Evolutionary conservation across 345 rosid species (phyloP).

Genomic region (Ceriops tagal): DNA sequence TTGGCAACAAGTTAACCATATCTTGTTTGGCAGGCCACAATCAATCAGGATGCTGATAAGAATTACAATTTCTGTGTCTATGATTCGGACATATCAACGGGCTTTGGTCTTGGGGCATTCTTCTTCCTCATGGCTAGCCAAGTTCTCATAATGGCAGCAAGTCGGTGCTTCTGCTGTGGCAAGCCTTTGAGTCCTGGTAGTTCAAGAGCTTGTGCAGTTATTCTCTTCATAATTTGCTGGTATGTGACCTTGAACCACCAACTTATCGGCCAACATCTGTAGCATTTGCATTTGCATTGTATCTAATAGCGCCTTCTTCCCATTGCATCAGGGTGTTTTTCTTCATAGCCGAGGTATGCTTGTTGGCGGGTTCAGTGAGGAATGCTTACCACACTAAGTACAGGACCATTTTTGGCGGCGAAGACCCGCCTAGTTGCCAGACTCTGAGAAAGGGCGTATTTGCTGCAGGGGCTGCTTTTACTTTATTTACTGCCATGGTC

Average conservation of each 20-base stretch:
- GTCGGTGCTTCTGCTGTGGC: slow-evolving; percentile 92
- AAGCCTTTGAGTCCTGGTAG: slow-evolving; percentile 75
- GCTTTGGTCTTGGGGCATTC: slow-evolving; percentile 83
- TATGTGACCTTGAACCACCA: slow-evolving; percentile 22
- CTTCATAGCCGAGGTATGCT: slow-evolving; percentile 72
- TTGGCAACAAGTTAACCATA: neutral
- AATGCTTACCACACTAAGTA: slow-evolving; percentile 91
- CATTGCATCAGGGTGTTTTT: slow-evolving; percentile 34
- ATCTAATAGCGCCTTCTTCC: too few species aligned
- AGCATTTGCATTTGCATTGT: too few species aligned
- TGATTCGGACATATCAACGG: slow-evolving; percentile 83
- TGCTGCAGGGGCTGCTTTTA: slow-evolving; percentile 84
- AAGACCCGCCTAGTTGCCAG: slow-evolving; percentile 63
- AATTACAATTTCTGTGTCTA: slow-evolving; percentile 59
- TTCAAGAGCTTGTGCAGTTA: slow-evolving; percentile 77
- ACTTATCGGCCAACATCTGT: too few species aligned
- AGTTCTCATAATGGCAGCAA: slow-evolving; percentile 76
- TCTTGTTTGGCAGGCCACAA: slow-evolving; percentile 50
- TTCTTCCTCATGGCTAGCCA: slow-evolving; percentile 69
- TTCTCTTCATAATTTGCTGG: slow-evolving; percentile 90
- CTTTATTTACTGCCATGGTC: slow-evolving; percentile 65
- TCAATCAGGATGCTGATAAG: slow-evolving; percentile 45
- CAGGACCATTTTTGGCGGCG: slow-evolving; percentile 54
- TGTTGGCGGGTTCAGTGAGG: slow-evolving; percentile 81
- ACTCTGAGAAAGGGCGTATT: slow-evolving; percentile 87